Evolutionary conservation across 2,329 filamentous ascomycete species (phyloP).

Genomic region (Chaetomiaceae sp.): DNA sequence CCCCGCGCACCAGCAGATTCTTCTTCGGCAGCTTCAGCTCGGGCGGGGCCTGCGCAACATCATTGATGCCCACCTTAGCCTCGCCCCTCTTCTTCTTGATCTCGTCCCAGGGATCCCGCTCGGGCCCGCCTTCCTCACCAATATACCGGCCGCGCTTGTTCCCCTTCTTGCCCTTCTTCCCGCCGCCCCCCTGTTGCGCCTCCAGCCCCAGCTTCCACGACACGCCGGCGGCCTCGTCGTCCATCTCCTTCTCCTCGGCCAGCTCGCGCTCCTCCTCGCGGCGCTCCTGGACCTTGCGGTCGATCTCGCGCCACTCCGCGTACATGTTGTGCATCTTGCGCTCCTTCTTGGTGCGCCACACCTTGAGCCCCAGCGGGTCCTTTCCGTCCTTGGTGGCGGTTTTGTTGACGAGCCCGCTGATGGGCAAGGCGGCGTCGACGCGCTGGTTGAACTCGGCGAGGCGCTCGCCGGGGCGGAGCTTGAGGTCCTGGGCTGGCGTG

Average conservation of each 20-base stretch:
- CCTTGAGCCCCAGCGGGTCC: slow-evolving; percentile 60
- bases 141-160: slow-evolving; percentile 33
- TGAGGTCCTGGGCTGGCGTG: slow-evolving; percentile 16
- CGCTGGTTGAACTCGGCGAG: slow-evolving; percentile 78
- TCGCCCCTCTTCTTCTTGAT: slow-evolving; percentile 63
- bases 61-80: slow-evolving; percentile 46
- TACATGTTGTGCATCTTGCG: slow-evolving; percentile 76
- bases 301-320: slow-evolving; percentile 69
- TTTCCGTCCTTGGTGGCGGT: slow-evolving; percentile 55
- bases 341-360: slow-evolving; percentile 75
- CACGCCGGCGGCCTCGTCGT: slow-evolving; percentile 48
- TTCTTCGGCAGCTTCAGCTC: slow-evolving; percentile 59
- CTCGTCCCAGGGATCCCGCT: slow-evolving; percentile 69
- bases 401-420: slow-evolving; percentile 65
- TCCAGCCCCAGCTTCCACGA: slow-evolving; percentile 44
- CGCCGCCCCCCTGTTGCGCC: slow-evolving; percentile 31
- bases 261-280: slow-evolving; percentile 62
- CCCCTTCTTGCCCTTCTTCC: slow-evolving; percentile 42
- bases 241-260: slow-evolving; percentile 56
- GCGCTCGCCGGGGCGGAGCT: slow-evolving; percentile 76
- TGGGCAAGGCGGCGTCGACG: slow-evolving; percentile 78
- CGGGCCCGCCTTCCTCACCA: slow-evolving; percentile 44
- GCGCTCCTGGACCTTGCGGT: slow-evolving; percentile 57
- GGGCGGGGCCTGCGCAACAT: slow-evolving; percentile 71
- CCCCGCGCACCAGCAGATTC: slow-evolving; percentile 60